These are phyloP conservation scores for Rhodotorula sp. DNA, from an alignment of 1,284 basidiomycete genomes.

Conservation along the genomic window DNA sequence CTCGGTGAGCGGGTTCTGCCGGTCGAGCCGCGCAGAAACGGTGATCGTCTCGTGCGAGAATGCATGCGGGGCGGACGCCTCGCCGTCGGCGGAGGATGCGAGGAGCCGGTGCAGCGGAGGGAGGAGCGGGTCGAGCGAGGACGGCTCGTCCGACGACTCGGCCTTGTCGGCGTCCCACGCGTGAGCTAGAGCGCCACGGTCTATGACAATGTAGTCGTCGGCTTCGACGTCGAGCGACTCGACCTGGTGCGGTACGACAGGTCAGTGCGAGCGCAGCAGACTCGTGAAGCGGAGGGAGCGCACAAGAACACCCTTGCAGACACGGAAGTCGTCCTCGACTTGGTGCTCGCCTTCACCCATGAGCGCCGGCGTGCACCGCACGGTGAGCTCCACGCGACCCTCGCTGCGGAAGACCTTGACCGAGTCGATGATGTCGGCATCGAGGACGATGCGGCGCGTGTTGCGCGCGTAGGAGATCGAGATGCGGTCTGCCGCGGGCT, in stretches of 20 bases:
- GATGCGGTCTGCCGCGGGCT: constrained; percentile 57
- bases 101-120: constrained; percentile 45
- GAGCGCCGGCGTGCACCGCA: constrained; percentile 57
- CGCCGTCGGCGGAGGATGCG: constrained; percentile 9
- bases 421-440: constrained; percentile 79
- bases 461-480: constrained; percentile 91
- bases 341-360: constrained; percentile 48
- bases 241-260: constrained; percentile 56
- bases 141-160: constrained; percentile 9
- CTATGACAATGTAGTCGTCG: constrained; percentile 44
- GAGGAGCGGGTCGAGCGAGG: constrained; percentile 36
- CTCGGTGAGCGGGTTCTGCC: constrained; percentile 81
- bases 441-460: constrained; percentile 78
- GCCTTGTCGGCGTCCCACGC: constrained; percentile 26
- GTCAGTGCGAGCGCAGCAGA: not conserved
- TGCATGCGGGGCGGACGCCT: not conserved
- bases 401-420: constrained; percentile 78
- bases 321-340: constrained; percentile 58
- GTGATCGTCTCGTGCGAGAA: constrained; percentile 42
- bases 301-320: constrained; percentile 69
- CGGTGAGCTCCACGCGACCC: constrained; percentile 77
- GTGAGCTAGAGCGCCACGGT: constrained; percentile 39
- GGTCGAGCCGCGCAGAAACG: constrained; percentile 69
- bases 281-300: constrained; percentile 45
- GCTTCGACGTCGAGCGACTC: constrained; percentile 71